Evolutionary conservation across 805 yeast species (phyloP), one percentile per base, ranked within the genome.

Genomic region (Pichia paraexigua): DNA sequence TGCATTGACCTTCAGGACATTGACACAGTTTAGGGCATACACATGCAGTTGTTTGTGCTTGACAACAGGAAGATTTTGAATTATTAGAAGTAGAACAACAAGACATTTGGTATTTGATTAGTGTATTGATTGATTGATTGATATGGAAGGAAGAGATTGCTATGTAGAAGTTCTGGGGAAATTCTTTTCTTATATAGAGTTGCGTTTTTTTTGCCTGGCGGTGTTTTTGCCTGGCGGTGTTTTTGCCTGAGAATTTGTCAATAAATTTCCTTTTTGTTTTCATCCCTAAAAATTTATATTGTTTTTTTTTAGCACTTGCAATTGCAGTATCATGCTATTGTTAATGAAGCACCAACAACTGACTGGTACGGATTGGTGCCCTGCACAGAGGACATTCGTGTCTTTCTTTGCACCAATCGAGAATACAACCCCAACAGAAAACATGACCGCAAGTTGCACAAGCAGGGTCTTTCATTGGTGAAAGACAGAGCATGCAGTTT

Each of bases 301-400:
- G 35, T 30, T 30, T 15, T 3, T 5, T 13, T 30, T 12, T 13
- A 7, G 13, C 11, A 28, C 30, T 28, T 10, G n/a, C n/a, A n/a
- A n/a, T n/a, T n/a, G n/a, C n/a, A n/a, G n/a, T 12, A 10, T 3
- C 9, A 28, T 28, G 11, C 12, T 28, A 7, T 28, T n/a, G n/a
- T 30, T n/a, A 35, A n/a, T n/a, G 44, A 6, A 85, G 63, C 0
- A 87, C 82, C 42, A 88, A 68, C 48, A 88, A 62, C 55, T 81
- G 78, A 63, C 82, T 84, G 58, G 77, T 84, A 28, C 74, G 69
- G 47, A 88, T 76, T 24, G 71, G 74, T 56, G 85, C 94, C 49
- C 98, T 69, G 63, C 98, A 94, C 27, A 94, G 71, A 0, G 99
- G 98, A 63, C 99, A 92, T 62, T 90, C 97, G 0, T 89, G 83